Percentiles rank a stretch among this genome's conserved stretches.
phyloP scores from a whole-genome alignment of 345 rosid species.

The Syzygium aqueum region DNA sequence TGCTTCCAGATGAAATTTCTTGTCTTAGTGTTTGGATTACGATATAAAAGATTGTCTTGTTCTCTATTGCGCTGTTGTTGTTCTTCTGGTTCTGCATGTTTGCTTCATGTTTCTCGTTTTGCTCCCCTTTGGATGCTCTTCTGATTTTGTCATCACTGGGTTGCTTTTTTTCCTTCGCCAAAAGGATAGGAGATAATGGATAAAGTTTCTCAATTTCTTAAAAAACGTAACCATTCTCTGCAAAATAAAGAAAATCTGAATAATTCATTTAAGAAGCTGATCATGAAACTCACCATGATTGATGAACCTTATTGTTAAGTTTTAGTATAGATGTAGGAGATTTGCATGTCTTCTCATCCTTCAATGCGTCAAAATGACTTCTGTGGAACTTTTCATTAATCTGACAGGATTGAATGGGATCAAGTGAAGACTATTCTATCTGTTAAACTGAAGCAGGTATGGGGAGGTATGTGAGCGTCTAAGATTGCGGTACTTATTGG shows the following conservation, averaged over 20 bases:
- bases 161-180: not conserved
- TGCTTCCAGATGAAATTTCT: not conserved
- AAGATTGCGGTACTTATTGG: not conserved
- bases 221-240: not conserved
- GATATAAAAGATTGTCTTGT: not conserved
- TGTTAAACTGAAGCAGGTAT: constrained; percentile 93
- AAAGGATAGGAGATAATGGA: not conserved
- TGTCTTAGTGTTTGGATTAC: not conserved
- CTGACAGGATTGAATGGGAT: constrained; percentile 78
- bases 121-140: not conserved
- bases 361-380: not conserved
- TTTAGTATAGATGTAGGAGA: not conserved
- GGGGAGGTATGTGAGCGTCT: constrained; percentile 54
- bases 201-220: not conserved
- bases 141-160: not conserved
- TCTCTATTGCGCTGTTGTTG: not conserved
- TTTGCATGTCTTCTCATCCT: not conserved
- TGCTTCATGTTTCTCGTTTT: not conserved
- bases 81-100: not conserved
- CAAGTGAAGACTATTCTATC: constrained; percentile 68
- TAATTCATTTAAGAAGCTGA: not conserved
- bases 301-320: not conserved
- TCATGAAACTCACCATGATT: not conserved
- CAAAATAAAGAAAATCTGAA: not conserved
- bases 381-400: not conserved